Base-by-base conservation (phyloP, 495 filamentous ascomycete genomes). In the Aspergillus egyptiacus region DNA sequence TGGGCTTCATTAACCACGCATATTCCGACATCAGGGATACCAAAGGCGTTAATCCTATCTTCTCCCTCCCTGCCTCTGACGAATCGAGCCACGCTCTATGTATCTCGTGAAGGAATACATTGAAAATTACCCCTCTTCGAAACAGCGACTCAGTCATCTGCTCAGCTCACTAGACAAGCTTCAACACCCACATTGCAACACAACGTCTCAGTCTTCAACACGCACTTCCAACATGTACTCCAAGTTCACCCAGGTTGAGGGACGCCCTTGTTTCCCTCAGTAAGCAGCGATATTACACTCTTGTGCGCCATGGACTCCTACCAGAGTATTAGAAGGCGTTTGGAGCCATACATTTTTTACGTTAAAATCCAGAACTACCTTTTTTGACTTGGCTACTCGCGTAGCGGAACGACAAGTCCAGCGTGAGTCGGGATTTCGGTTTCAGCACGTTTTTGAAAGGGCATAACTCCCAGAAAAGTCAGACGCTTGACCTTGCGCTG, bases 251-350 rank as follows among this genome's bases (percentile, higher is more conserved):
- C 40, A 49, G 48, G 46, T 55, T 54, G 54, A 60, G 60, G 55
- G 43, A 51, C 39, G 30, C 56, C 57, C 55, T 53, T 45, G 56
- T 59, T 53, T 59, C 55, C 58, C 55, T 50, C 61, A 60, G 55
- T 70, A 61, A 58, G 51, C 46, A 62, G 50, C 49, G 54, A 39
- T 27, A 44, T 61, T 50, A 36, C 59, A 51, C 50, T 62, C 44
- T 53, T 55, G 47, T 58, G 62, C 58, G 61, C 46, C 51, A 72
- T 72, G 69, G 64, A 65, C 53, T 47, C 55, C 51, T 59, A 31
- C 57, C 44, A 52, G 43, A 51, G 56, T 41, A 34, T 56, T 61
- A 64, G 43, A 57, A 65, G 69, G 69, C 69, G 51, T 62, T 61
- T 53, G 54, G 63, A 60, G 66, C 65, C 63, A 61, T 42, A 58